These are phyloP conservation scores for Cocos nucifera DNA, from an alignment of 176 grass and related monocot genomes.

Conservation along the genomic window DNA sequence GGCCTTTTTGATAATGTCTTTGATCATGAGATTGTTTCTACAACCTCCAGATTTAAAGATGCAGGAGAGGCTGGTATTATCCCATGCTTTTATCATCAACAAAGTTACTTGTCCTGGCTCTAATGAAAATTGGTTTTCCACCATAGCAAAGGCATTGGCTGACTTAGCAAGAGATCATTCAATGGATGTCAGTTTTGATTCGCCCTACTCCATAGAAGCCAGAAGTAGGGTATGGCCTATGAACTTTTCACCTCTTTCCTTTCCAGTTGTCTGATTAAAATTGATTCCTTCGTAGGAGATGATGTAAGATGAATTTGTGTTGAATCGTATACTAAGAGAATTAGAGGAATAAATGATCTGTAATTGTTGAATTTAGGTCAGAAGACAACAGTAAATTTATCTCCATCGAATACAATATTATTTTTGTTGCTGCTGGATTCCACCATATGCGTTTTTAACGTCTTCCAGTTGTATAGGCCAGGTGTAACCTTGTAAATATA, in stretches of 20 bases:
- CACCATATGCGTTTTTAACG: too few species aligned
- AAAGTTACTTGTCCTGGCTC: background rate
- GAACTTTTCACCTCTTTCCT: background rate
- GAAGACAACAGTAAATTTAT: too few species aligned
- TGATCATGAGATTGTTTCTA: constrained; percentile 67
- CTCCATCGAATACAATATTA: too few species aligned
- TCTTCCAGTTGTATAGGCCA: too few species aligned
- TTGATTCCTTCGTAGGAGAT: background rate
- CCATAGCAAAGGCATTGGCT: constrained; percentile 64
- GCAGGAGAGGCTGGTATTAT: constrained; percentile 63
- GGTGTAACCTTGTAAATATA: too few species aligned
- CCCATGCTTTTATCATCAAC: background rate
- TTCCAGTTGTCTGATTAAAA: background rate
- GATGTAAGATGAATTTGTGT: too few species aligned
- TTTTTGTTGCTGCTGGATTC: too few species aligned
- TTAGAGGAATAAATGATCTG: too few species aligned
- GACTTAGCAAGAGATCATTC: constrained; percentile 82
- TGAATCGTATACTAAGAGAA: too few species aligned
- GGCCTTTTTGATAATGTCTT: constrained; percentile 91
- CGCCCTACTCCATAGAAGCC: constrained; percentile 77
- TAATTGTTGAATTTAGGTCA: too few species aligned
- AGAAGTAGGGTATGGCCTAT: constrained; percentile 46
- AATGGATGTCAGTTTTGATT: constrained; percentile 73
- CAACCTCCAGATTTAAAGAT: constrained; percentile 46
- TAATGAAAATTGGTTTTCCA: constrained; percentile 7